Evolutionary conservation across 768 basidiomycete species (phyloP).

Genomic region (Tylopilus vinaceipallidus): DNA sequence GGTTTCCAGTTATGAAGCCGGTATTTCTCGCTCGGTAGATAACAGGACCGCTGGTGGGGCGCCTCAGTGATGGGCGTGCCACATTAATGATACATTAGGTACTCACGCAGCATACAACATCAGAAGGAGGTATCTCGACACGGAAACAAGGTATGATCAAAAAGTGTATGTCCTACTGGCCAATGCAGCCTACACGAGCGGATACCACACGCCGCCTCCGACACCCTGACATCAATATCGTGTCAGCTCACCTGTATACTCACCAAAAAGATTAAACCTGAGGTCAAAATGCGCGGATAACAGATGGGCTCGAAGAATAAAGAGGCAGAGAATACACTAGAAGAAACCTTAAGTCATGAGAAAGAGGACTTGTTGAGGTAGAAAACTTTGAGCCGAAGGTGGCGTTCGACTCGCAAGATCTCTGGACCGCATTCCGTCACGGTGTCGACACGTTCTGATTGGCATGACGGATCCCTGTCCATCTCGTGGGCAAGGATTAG

Average conservation of each 20-base stretch:
- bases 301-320: slow-evolving; percentile 80
- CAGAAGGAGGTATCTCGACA: slow-evolving; percentile 59
- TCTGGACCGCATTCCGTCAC: too few species aligned
- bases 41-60: slow-evolving; percentile 45
- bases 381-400: too few species aligned
- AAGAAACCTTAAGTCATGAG: too few species aligned
- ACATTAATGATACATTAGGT: background rate
- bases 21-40: slow-evolving; percentile 46
- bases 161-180: slow-evolving; percentile 49
- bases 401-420: too few species aligned
- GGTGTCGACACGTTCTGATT: too few species aligned
- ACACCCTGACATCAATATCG: slow-evolving; percentile 39
- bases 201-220: slow-evolving; percentile 69
- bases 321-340: slow-evolving; percentile 62
- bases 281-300: slow-evolving; percentile 68
- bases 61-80: background rate
- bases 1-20: slow-evolving; percentile 50
- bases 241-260: slow-evolving; percentile 1
- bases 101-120: slow-evolving; percentile 54
- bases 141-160: slow-evolving; percentile 58
- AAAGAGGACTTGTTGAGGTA: too few species aligned
- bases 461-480: too few species aligned
- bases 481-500: too few species aligned
- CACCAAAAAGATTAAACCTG: slow-evolving; percentile 63
- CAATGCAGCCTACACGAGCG: slow-evolving; percentile 55